Percentiles rank a stretch among this genome's conserved stretches.
phyloP scores from a whole-genome alignment of 805 yeast genomes.

The Maudiozyma turicensis region DNA sequence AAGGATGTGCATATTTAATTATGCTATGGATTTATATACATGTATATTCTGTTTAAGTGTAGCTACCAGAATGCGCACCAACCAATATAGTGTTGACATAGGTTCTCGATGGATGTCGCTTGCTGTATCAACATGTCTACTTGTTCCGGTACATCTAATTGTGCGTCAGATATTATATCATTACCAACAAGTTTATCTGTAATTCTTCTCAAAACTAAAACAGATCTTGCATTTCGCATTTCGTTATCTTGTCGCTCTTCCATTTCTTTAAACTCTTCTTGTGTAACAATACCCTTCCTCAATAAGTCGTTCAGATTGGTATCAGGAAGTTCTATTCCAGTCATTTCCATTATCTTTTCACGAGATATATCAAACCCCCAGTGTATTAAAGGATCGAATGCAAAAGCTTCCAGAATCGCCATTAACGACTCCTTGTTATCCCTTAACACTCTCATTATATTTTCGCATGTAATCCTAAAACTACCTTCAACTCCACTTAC shows the following conservation, averaged over 20 bases:
- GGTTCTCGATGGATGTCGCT: slow-evolving; percentile 90
- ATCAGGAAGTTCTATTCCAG: slow-evolving; percentile 59
- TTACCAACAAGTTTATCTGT: slow-evolving; percentile 90
- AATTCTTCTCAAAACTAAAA: slow-evolving; percentile 78
- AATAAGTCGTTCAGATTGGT: slow-evolving; percentile 61
- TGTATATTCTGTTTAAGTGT: not conserved
- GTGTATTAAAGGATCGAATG: slow-evolving; percentile 94
- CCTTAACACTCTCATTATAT: slow-evolving; percentile 89
- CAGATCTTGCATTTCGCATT: slow-evolving; percentile 80
- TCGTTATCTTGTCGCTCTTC: slow-evolving; percentile 62
- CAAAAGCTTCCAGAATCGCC: slow-evolving; percentile 98
- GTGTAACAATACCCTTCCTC: slow-evolving; percentile 66
- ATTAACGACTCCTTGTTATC: slow-evolving; percentile 92
- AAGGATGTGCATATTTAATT: not conserved
- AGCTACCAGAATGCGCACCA: slow-evolving; percentile 97
- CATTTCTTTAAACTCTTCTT: slow-evolving; percentile 62
- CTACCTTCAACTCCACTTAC: slow-evolving; percentile 98
- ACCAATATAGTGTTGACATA: slow-evolving; percentile 95
- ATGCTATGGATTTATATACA: not conserved
- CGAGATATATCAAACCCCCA: slow-evolving; percentile 97
- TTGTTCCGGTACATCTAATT: slow-evolving; percentile 75
- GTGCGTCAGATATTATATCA: slow-evolving; percentile 67
- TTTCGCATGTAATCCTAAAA: slow-evolving; percentile 91
- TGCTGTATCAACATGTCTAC: slow-evolving; percentile 91
- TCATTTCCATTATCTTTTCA: slow-evolving; percentile 61